Evolutionary conservation across 371 early-diverging fungal genomes (phyloP).

Genomic region (Zychaea mexicana): DNA sequence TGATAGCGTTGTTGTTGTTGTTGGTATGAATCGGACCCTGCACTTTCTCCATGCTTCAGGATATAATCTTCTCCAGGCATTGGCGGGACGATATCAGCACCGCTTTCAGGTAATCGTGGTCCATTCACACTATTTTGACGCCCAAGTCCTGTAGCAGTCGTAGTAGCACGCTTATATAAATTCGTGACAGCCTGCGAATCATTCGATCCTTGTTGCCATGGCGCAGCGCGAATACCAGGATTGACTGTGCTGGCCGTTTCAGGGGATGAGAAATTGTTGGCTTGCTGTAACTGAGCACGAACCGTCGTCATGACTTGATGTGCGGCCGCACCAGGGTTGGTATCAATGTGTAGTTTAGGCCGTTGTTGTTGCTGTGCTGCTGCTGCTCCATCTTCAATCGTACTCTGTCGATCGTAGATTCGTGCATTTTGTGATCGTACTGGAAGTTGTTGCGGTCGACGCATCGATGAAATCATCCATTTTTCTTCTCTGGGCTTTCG

Average conservation of each 20-base stretch:
- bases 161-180: background rate
- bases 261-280: constrained; percentile 2
- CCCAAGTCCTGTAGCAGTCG: background rate
- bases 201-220: constrained; percentile 12
- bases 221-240: constrained; percentile 14
- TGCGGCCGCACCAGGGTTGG: constrained; percentile 4
- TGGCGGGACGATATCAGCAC: no score
- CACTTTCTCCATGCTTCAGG: background rate
- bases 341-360: background rate
- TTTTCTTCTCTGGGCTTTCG: constrained; percentile 22
- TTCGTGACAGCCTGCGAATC: background rate
- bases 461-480: constrained; percentile 26
- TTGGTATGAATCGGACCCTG: no score
- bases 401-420: constrained; percentile 22
- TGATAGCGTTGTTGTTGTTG: background rate
- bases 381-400: background rate
- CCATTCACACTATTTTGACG: constrained; percentile 16
- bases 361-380: background rate
- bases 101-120: constrained; percentile 7
- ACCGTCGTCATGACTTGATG: constrained; percentile 2
- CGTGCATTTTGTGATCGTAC: constrained; percentile 20
- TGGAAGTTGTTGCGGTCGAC: constrained; percentile 22
- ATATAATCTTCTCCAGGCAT: constrained; percentile 9
- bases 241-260: background rate
- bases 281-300: constrained; percentile 14